Percentiles rank a stretch among this genome's conserved stretches.
Evolutionary conservation across 169 alveolate species (phyloP).

Genomic region (Haemoproteus tartakovskyi): DNA sequence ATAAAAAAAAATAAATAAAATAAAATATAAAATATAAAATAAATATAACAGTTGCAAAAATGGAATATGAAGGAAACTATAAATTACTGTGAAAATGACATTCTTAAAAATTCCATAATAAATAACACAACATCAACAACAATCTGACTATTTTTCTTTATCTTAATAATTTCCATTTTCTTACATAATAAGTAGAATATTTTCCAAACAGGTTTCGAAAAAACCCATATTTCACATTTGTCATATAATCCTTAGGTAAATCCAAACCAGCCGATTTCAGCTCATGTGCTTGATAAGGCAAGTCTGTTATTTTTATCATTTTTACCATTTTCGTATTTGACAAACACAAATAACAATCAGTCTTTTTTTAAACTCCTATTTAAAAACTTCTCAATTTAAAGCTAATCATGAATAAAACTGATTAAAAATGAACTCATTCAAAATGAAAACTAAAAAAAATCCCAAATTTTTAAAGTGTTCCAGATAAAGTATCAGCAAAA

Average conservation of each 20-base stretch:
- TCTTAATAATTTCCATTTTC: background rate
- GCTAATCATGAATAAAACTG: too few species aligned
- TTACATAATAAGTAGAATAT: constrained; percentile 52
- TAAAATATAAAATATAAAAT: too few species aligned
- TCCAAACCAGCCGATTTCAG: constrained; percentile 15
- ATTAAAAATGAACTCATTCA: too few species aligned
- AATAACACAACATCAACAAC: too few species aligned
- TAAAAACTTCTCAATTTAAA: too few species aligned
- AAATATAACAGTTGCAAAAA: background rate
- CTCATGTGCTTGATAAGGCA: constrained; percentile 46
- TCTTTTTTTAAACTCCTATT: too few species aligned
- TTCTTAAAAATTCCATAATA: background rate
- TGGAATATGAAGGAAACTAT: background rate
- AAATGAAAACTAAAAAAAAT: too few species aligned
- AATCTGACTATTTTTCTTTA: too few species aligned
- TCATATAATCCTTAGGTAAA: constrained; percentile 52
- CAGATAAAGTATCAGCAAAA: too few species aligned
- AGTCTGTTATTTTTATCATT: constrained; percentile 35
- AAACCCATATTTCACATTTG: constrained; percentile 66
- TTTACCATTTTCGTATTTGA: too few species aligned
- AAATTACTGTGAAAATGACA: background rate
- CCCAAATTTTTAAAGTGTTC: too few species aligned
- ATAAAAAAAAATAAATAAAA: background rate
- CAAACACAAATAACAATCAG: too few species aligned
- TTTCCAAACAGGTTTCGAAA: constrained; percentile 47